Conservation (phyloP, 345 rosid genomes). For the Gossypium bickii region DNA sequence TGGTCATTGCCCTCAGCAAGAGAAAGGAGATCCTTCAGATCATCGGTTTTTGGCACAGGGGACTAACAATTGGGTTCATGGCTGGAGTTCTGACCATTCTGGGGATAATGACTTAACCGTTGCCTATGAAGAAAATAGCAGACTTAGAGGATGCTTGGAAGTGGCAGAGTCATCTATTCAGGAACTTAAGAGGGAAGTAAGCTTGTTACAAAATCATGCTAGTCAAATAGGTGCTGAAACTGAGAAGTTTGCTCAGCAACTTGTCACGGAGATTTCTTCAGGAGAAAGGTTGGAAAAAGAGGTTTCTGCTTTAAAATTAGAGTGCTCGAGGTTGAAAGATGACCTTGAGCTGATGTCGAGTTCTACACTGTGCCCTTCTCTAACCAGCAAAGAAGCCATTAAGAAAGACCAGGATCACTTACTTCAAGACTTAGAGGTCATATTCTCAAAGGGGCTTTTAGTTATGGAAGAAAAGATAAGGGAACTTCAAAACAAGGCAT, state of each 20-base stretch:
- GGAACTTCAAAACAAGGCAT: slow-evolving; percentile 65
- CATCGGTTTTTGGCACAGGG: slow-evolving; percentile 38
- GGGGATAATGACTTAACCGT: slow-evolving; percentile 57
- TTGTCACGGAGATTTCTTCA: slow-evolving; percentile 74
- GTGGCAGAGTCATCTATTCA: slow-evolving; percentile 69
- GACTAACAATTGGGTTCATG: slow-evolving; percentile 53
- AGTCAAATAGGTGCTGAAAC: slow-evolving; percentile 67
- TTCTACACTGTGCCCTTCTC: slow-evolving; percentile 33
- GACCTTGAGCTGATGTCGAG: slow-evolving; percentile 51
- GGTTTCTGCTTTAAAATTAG: slow-evolving; percentile 73
- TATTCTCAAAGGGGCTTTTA: slow-evolving; percentile 64
- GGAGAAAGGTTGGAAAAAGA: slow-evolving; percentile 69
- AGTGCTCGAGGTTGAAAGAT: slow-evolving; percentile 67
- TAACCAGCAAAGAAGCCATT: slow-evolving; percentile 25
- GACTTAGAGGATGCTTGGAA: slow-evolving; percentile 77
- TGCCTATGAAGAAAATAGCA: slow-evolving; percentile 66
- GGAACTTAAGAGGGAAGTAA: slow-evolving; percentile 70
- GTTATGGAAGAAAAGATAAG: slow-evolving; percentile 65
- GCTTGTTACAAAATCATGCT: slow-evolving; percentile 62
- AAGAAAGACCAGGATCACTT: slow-evolving; percentile 35
- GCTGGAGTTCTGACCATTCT: slow-evolving; percentile 73
- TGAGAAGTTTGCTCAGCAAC: slow-evolving; percentile 60
- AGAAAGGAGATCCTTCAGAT: slow-evolving; percentile 52
- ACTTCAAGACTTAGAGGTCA: slow-evolving; percentile 44
- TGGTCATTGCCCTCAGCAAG: slow-evolving; percentile 50